A percentile compares a stretch with the other conserved stretches of the same genome.
These are phyloP conservation scores for Porogramme epimiltina DNA, from an alignment of 1,284 basidiomycete genomes.

Conservation along the genomic window DNA sequence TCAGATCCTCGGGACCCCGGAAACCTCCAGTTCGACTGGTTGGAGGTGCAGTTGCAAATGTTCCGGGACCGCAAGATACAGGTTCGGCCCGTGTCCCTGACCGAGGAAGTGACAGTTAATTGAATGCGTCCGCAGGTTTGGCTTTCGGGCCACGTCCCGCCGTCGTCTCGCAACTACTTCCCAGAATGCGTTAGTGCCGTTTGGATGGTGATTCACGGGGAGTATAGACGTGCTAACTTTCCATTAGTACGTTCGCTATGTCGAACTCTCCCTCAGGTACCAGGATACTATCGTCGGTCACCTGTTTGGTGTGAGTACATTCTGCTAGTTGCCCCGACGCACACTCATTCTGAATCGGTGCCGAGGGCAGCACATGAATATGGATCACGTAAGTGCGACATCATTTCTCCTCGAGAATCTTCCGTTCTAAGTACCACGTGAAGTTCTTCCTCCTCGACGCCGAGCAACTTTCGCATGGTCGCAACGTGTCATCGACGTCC, in stretches of 20 bases:
- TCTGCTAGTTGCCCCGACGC: conserved; percentile 5
- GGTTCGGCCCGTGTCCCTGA: conserved; percentile 38
- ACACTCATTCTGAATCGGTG: conserved; percentile 9
- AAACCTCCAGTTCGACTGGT: conserved; percentile 87
- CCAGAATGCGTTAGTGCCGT: conserved; percentile 72
- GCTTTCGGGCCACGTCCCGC: conserved; percentile 71
- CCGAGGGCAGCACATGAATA: conserved; percentile 66
- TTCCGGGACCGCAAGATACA: conserved; percentile 81
- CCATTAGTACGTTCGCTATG: conserved; percentile 76
- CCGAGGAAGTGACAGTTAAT: conserved; percentile 19
- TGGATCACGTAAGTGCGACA: conserved; percentile 61
- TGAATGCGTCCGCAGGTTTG: conserved; percentile 33
- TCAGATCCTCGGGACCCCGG: conserved; percentile 72
- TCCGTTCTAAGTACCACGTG: conserved; percentile 1
- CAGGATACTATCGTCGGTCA: conserved; percentile 93
- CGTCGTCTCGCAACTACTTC: conserved; percentile 82
- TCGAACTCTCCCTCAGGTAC: conserved; percentile 79
- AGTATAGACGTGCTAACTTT: conserved; percentile 13
- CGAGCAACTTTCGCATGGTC: conserved; percentile 40
- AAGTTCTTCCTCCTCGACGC: conserved; percentile 69
- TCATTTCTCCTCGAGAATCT: conserved; percentile 2
- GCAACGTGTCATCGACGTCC: conserved; percentile 11
- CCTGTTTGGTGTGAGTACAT: conserved; percentile 73
- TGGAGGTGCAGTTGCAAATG: conserved; percentile 80
- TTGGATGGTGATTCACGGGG: conserved; percentile 11